A percentile compares a stretch with the other conserved stretches of the same genome.
Conservation (phyloP, 1,139 yeast genomes). For the Candida smagusa region DNA sequence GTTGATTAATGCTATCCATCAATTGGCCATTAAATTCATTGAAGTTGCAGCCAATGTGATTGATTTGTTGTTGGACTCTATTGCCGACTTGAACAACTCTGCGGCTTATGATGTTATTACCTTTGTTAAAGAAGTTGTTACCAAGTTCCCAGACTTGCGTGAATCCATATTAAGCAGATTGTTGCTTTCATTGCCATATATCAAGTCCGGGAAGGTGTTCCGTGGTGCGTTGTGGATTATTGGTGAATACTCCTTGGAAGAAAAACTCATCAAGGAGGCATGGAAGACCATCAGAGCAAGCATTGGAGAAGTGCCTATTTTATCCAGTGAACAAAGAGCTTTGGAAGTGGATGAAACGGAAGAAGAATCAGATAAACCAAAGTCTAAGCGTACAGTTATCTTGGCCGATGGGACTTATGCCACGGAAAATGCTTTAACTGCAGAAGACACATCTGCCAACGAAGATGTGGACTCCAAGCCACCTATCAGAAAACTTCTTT, state of each 20-base stretch:
- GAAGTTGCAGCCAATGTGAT: constrained; percentile 93
- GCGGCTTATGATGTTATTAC: constrained; percentile 89
- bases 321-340: constrained; percentile 65
- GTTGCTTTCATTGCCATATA: constrained; percentile 57
- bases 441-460: constrained; percentile 21
- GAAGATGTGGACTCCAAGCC: constrained; percentile 42
- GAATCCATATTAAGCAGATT: constrained; percentile 63
- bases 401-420: constrained; percentile 99
- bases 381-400: constrained; percentile 67
- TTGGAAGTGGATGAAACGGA: constrained; percentile 30
- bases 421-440: constrained; percentile 82
- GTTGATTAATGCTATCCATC: constrained; percentile 83
- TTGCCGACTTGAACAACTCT: constrained; percentile 76
- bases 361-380: constrained; percentile 24
- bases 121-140: constrained; percentile 91
- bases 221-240: constrained; percentile 95
- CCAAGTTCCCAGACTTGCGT: constrained; percentile 83
- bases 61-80: constrained; percentile 80
- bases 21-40: constrained; percentile 81
- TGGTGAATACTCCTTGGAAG: constrained; percentile 85
- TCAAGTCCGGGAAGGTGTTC: constrained; percentile 85
- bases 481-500: constrained; percentile 76
- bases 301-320: constrained; percentile 89
- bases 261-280: constrained; percentile 70
- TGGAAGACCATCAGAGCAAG: constrained; percentile 86